phyloP scores from a whole-genome alignment of 2,329 filamentous ascomycete species.

The Aspergillus sp. region DNA sequence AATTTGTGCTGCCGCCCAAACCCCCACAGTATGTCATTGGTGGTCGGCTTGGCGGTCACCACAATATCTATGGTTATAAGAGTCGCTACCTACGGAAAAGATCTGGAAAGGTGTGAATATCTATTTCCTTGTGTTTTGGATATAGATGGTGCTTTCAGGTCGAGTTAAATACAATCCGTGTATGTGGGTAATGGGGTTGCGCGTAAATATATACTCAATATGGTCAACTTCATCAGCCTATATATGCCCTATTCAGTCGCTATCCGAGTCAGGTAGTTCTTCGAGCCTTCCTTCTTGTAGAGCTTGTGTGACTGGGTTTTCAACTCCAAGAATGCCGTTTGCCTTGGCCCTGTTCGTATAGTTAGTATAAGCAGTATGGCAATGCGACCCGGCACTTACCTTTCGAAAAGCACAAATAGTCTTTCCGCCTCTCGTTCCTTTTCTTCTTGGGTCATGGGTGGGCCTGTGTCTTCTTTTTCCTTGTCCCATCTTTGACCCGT shows the following conservation, averaged over 20 bases:
- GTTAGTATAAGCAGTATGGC: conserved; percentile 16
- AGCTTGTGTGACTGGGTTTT: conserved; percentile 75
- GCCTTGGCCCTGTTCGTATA: conserved; percentile 56
- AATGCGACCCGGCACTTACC: conserved; percentile 50
- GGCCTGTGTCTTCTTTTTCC: conserved; percentile 59
- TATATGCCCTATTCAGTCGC: conserved; percentile 23
- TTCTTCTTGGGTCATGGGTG: conserved; percentile 85
- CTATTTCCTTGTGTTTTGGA: neutral
- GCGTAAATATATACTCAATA: neutral
- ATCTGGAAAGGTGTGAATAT: neutral
- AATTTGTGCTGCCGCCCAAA: conserved; percentile 16
- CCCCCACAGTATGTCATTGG: conserved; percentile 17
- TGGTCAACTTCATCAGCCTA: neutral
- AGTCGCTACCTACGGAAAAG: neutral
- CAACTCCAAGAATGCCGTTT: conserved; percentile 73
- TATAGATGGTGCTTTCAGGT: neutral
- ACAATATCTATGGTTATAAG: neutral
- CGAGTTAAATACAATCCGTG: neutral
- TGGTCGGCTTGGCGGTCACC: neutral
- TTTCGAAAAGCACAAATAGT: conserved; percentile 86
- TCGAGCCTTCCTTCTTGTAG: conserved; percentile 69
- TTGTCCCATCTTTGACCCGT: conserved; percentile 78
- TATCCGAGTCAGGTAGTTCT: conserved; percentile 61
- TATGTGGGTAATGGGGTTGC: neutral
- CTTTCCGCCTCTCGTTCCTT: conserved; percentile 89